Evolutionary conservation across 2,329 filamentous ascomycete genomes (phyloP).

Genomic region (Colletotrichum euphorbiae): DNA sequence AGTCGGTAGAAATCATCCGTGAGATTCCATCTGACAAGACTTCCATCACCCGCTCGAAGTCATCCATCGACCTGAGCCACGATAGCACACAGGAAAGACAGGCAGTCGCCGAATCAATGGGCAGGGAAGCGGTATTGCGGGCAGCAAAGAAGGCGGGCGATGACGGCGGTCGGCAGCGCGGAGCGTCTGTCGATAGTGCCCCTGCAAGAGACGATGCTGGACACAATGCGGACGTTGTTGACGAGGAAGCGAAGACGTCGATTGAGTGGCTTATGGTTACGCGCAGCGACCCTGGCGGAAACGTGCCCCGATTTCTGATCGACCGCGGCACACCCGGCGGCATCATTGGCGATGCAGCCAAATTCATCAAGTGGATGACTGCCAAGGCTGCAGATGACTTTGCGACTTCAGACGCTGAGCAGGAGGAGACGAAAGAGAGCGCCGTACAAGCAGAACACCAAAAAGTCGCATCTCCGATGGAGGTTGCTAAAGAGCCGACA

Average conservation of each 20-base stretch:
- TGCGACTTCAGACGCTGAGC: constrained; percentile 39
- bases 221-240: constrained; percentile 22
- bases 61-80: constrained; percentile 56
- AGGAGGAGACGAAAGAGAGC: constrained; percentile 41
- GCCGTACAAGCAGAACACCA: constrained; percentile 47
- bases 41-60: constrained; percentile 54
- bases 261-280: constrained; percentile 96
- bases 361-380: constrained; percentile 81
- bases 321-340: constrained; percentile 86
- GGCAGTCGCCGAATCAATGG: constrained; percentile 45
- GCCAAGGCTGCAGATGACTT: constrained; percentile 54
- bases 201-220: constrained; percentile 47
- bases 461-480: constrained; percentile 44
- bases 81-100: constrained; percentile 47
- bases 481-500: constrained; percentile 49
- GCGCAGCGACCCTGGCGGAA: constrained; percentile 87
- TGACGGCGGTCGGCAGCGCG: constrained; percentile 45
- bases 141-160: constrained; percentile 45
- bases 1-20: constrained; percentile 90
- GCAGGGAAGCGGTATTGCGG: constrained; percentile 57
- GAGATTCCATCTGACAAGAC: constrained; percentile 74
- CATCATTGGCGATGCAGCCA: constrained; percentile 81
- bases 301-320: constrained; percentile 90
- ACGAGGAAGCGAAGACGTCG: constrained; percentile 52
- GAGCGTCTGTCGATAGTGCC: constrained; percentile 36